Conservation (phyloP, 2,329 filamentous ascomycete genomes). For the Trichophyton verrucosum region DNA sequence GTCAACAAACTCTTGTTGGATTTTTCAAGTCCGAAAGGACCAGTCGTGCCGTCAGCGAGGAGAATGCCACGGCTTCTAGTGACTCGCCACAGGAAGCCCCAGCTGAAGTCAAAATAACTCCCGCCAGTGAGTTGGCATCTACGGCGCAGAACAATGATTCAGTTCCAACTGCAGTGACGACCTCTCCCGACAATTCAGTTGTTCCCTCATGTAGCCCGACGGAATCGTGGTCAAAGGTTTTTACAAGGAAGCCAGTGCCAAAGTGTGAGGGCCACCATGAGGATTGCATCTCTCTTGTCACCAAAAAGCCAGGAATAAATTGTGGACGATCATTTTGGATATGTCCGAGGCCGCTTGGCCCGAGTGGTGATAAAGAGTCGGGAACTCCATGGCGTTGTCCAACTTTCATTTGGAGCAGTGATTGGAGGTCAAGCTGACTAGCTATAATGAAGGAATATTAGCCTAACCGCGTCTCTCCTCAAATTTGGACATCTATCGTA, state of each 20-base stretch:
- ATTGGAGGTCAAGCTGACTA: slow-evolving; percentile 39
- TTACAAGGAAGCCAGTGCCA: slow-evolving; percentile 61
- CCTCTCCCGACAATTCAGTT: not conserved
- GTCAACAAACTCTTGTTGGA: slow-evolving; percentile 3
- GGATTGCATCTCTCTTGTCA: slow-evolving; percentile 68
- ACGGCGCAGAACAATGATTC: not conserved
- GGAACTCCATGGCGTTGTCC: slow-evolving; percentile 76
- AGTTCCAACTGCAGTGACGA: not conserved
- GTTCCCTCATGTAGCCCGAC: not conserved
- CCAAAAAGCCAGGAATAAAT: slow-evolving; percentile 83
- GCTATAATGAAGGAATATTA: not conserved
- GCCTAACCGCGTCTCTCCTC: not conserved
- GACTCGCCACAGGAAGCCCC: not conserved
- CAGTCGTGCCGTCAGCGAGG: not conserved
- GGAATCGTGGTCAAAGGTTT: slow-evolving; percentile 74
- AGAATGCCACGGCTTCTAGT: not conserved
- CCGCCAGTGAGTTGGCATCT: not conserved
- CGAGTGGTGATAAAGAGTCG: slow-evolving; percentile 70
- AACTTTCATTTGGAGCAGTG: slow-evolving; percentile 64
- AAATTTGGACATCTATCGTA: not conserved
- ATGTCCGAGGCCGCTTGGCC: slow-evolving; percentile 65
- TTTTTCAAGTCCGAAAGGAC: slow-evolving; percentile 9
- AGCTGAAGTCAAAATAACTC: not conserved
- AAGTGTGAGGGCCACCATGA: slow-evolving; percentile 74
- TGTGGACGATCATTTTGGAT: slow-evolving; percentile 56